Evolutionary conservation across 2,329 filamentous ascomycete species (phyloP), one percentile per base, ranked within the genome.

Genomic region (Xylaria sp.): DNA sequence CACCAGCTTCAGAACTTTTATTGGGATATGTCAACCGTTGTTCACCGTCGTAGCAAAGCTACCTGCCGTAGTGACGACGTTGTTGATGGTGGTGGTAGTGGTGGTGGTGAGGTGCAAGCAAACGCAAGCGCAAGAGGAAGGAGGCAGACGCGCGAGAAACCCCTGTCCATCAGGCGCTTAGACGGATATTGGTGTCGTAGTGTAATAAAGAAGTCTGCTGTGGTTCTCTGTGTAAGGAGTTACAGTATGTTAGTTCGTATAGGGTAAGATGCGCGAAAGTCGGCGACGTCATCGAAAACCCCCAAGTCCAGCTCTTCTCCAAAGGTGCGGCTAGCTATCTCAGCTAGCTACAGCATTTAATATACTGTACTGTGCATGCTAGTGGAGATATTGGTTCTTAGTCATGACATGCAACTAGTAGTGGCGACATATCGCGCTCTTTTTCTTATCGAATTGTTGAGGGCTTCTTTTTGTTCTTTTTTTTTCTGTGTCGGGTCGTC

Each of bases 361-460:
- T 34, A 12, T 31, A 54, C 31, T 7, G 10, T 31, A 25, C 4
- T 44, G n/a, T 44, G 3, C 31, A 13, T 55, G 48, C 39, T 54
- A 37, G 61, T 48, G 61, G 61, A 39, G 61, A 64, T 50, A 50
- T 64, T 10, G 12, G 56, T 12, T 48, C 25, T 46, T 46, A 44
- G 23, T 18, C 23, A 44, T 46, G 39, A 31, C 39, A 44, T 46
- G 18, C 41, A 13, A 15, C 28, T 20, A 60, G 28, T 25, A 28
- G 48, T 52, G 50, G 48, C 48, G 59, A 54, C 41, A 64, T 57
- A 51, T 20, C 18, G 44, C n/a, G 46, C 5, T 46, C 18, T 20
- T 6, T 46, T 20, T 6, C 5, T 20, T 50, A 23, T 25, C 39
- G 39, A 41, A 25, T 3, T 54, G 31, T 62, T 18, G 25, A 55